phyloP scores from a whole-genome alignment of 805 yeast species.

The Candida maris region DNA sequence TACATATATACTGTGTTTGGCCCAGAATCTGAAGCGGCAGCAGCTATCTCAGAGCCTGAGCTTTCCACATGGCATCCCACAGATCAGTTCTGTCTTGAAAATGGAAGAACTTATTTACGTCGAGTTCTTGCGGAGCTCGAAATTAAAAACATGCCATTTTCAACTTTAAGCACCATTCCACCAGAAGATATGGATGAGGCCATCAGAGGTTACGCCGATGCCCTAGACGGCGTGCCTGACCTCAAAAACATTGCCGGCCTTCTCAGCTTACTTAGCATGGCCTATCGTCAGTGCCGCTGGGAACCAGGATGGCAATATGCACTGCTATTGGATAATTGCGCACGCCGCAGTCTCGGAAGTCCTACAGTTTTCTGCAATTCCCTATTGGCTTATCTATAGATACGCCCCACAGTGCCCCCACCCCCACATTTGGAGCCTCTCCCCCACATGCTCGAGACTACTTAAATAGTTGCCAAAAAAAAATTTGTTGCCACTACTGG shows the following conservation, averaged over 20 bases:
- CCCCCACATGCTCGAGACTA: no score
- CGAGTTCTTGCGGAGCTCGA: conserved; percentile 25
- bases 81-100: conserved; percentile 24
- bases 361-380: conserved; percentile 42
- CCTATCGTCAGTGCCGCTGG: conserved; percentile 43
- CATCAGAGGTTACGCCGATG: conserved; percentile 34
- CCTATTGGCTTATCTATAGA: no score
- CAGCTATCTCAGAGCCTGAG: conserved; percentile 5
- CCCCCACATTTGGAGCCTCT: no score
- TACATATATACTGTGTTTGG: conserved; percentile 45
- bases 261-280: conserved; percentile 36
- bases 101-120: conserved; percentile 46
- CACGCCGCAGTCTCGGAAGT: conserved; percentile 51
- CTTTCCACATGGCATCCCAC: no score
- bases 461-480: no score
- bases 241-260: conserved; percentile 53
- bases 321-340: conserved; percentile 46
- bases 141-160: conserved; percentile 3
- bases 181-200: conserved; percentile 15
- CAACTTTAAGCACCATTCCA: no score
- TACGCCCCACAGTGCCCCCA: no score
- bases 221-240: conserved; percentile 34
- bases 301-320: conserved; percentile 54
- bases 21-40: conserved; percentile 40
- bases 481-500: no score